These are phyloP conservation scores for Cladosporium sp. DNA, from an alignment of 2,329 filamentous ascomycete species.

Conservation along the genomic window DNA sequence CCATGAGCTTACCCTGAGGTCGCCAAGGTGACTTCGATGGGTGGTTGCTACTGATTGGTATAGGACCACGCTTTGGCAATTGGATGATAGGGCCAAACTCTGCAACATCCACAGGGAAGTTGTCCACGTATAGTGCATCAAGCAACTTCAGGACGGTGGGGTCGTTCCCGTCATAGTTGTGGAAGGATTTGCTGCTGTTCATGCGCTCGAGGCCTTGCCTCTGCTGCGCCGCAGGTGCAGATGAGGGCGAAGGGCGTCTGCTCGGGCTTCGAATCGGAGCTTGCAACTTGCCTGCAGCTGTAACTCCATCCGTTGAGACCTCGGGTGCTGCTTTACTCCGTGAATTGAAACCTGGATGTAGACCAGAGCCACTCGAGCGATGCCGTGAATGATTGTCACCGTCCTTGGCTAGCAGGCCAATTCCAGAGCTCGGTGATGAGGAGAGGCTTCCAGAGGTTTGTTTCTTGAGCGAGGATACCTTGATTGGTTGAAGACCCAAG, in stretches of 20 bases:
- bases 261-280: conserved; percentile 35
- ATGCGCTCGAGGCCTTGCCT: conserved; percentile 16
- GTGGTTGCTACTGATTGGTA: conserved; percentile 36
- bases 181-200: conserved; percentile 35
- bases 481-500: conserved; percentile 3
- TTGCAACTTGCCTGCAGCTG: conserved; percentile 62
- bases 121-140: conserved; percentile 75
- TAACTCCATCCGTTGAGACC: conserved; percentile 59
- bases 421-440: conserved; percentile 31
- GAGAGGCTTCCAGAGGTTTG: conserved; percentile 30
- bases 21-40: conserved; percentile 64
- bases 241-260: conserved; percentile 24
- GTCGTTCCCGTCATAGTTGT: conserved; percentile 80
- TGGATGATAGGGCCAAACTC: conserved; percentile 78
- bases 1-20: conserved; percentile 77
- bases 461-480: conserved; percentile 15
- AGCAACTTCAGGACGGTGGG: conserved; percentile 61
- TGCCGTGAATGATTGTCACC: conserved; percentile 39
- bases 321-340: conserved; percentile 57
- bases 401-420: conserved; percentile 28
- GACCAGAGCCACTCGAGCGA: conserved; percentile 55
- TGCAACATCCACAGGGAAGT: conserved; percentile 56
- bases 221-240: conserved; percentile 23
- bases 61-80: conserved; percentile 53
- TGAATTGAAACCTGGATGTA: conserved; percentile 55